Conservation (phyloP, 2,329 filamentous ascomycete species). For the Aspergillus quadricinctus region DNA sequence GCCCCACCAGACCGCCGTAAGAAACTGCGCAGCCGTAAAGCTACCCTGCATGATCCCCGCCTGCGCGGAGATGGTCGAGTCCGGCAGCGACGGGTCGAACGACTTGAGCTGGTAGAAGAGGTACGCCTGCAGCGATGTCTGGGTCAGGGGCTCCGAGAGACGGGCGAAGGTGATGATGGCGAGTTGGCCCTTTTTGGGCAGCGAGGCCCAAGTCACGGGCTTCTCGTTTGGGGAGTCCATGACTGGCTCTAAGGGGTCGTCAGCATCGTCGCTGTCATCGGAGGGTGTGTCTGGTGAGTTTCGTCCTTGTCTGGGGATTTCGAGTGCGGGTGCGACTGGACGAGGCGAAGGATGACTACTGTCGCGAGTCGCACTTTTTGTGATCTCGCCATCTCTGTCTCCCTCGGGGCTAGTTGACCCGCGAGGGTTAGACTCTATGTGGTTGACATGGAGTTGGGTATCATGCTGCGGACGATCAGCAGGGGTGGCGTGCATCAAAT, state of each 20-base stretch:
- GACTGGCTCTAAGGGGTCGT: background rate
- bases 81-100: slow-evolving; percentile 58
- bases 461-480: background rate
- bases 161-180: slow-evolving; percentile 72
- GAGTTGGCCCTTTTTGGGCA: slow-evolving; percentile 74
- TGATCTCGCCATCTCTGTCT: slow-evolving; percentile 13
- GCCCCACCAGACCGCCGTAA: slow-evolving; percentile 81
- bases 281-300: slow-evolving; percentile 12
- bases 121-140: slow-evolving; percentile 73
- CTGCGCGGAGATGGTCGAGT: slow-evolving; percentile 67
- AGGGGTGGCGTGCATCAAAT: background rate
- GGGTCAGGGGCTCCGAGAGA: slow-evolving; percentile 75
- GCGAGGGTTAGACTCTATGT: background rate
- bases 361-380: slow-evolving; percentile 17
- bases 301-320: slow-evolving; percentile 8
- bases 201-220: slow-evolving; percentile 63
- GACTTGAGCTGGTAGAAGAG: slow-evolving; percentile 87
- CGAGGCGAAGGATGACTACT: slow-evolving; percentile 4
- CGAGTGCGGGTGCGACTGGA: slow-evolving; percentile 11
- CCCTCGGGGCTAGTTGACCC: background rate
- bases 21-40: slow-evolving; percentile 77
- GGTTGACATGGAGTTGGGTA: background rate
- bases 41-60: slow-evolving; percentile 72
- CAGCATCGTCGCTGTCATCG: slow-evolving; percentile 14
- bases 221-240: slow-evolving; percentile 27